Evolutionary conservation across 2,329 filamentous ascomycete genomes (phyloP), one percentile per base, ranked within the genome.

Genomic region (Cryphonectria parasitica): DNA sequence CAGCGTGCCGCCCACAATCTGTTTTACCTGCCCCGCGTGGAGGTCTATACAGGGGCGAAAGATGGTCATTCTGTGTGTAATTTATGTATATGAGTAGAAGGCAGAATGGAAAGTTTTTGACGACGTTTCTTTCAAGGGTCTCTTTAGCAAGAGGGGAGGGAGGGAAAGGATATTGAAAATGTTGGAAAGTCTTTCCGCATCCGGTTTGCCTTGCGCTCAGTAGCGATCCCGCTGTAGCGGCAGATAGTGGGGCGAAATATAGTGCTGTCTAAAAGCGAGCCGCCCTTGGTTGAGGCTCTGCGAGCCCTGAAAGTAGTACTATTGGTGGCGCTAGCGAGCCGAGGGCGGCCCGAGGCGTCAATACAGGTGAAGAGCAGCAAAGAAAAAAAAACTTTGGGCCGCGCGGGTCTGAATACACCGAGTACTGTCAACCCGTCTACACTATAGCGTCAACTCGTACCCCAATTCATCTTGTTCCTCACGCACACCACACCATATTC

Each of bases 31-130:
- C 19, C 96, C 96, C n/a, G 95, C 91, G 81, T 99, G 96, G 67
- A 99, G 88, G 83, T 99, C 96, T 81, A 99, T 98, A 79, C 96
- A 99, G 28, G 96, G 96, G 54, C 96, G 88, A 79, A 99, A 99
- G 76, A 91, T 90, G 2, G 96, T 98, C 96, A 99, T 97, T 60
- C 73, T 83, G 69, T 3, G 7, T 22, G 60, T 13, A 34, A 19
- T 28, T 58, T 15, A 7, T 62, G 34, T 49, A 22, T 34, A 34
- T 19, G 34, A 25, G 10, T n/a, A 4, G 19, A 64, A 15, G 5
- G 34, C 31, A 25, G 25, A 2, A 49, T 28, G 43, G 1, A 17
- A 68, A 15, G 5, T 10, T 22, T 39, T 22, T 22, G 34, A 13
- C 15, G n/a, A 36, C 17, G 43, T 8, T 4, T 45, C 43, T 22